These are phyloP conservation scores for Syzygium aqueum DNA, from an alignment of 345 rosid species.

Conservation along the genomic window DNA sequence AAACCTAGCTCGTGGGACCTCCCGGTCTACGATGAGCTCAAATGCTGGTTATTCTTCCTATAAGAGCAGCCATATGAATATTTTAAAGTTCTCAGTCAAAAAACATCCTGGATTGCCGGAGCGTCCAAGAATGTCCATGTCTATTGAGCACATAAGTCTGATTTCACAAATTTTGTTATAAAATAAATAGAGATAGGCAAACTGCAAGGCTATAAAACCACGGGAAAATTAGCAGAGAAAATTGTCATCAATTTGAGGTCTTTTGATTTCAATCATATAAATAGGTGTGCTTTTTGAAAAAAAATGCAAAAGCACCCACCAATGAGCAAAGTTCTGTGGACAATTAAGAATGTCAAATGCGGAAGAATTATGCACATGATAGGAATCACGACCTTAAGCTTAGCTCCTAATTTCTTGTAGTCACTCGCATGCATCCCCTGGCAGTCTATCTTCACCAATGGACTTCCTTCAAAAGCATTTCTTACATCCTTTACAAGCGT, in stretches of 20 bases:
- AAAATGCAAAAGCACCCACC: not conserved
- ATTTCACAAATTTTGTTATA: not conserved
- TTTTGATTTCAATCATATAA: not conserved
- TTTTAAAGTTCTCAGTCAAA: not conserved
- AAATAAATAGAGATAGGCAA: not conserved
- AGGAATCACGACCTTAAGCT: slow-evolving; percentile 31
- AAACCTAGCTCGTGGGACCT: not conserved
- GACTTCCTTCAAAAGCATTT: slow-evolving; percentile 81
- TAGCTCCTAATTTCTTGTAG: slow-evolving; percentile 91
- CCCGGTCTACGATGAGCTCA: not conserved
- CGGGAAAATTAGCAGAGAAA: not conserved
- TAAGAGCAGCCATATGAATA: not conserved
- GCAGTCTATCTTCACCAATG: slow-evolving; percentile 77
- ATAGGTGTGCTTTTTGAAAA: not conserved
- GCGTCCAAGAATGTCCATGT: not conserved
- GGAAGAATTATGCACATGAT: not conserved
- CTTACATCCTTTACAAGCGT: slow-evolving; percentile 70
- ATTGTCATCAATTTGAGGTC: not conserved
- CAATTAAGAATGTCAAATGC: not conserved
- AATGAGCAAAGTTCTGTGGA: not conserved
- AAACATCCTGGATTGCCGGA: rapidly evolving
- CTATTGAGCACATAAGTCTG: not conserved
- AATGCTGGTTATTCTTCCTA: not conserved
- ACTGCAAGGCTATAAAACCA: not conserved
- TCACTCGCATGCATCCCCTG: slow-evolving; percentile 74